Base-by-base conservation (phyloP, 1,284 basidiomycete genomes). In the Austroboletus novae-zelandiae region DNA sequence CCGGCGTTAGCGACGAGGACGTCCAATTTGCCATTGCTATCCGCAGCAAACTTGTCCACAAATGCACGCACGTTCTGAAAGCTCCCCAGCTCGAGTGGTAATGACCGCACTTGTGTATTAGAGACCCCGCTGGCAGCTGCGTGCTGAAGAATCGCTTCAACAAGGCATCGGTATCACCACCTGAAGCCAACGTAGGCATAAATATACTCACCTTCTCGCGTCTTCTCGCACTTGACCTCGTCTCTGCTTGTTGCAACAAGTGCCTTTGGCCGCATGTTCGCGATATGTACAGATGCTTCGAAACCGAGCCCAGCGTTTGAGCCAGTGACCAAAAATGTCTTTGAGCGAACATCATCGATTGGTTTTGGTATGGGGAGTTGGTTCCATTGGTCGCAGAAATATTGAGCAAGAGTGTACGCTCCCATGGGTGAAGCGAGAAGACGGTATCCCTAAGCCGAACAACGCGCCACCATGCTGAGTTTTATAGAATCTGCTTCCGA, bases 281-380 rank as follows among this genome's bases (percentile, higher is more conserved):
- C 55, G 18, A 70, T 47, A 37, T 64, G 56, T 15, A 59, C 50
- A 1, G 62, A 60, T 11, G 67, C 59, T 41, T 68, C 67, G n/a
- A 67, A 55, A 14, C 67, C 67, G 17, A 69, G 46, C 18, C 69
- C 67, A 25, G 57, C 55, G 40, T 70, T 69, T 14, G 63, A 56
- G 27, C 69, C 67, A n/a, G 56, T 60, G 17, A 70, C 51, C 23
- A 69, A 29, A 18, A 67, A 48, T 8, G 63, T 62, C 47, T 60
- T 64, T 4, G 51, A 47, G 15, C 47, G 44, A 32, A 68, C 50
- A 45, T 61, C 58, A 1, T 47, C 56, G 10, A 55, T 47, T 32
- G 49, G 40, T 37, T 25, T 43, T 15, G 50, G 44, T 17, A 45
- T 53, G 14, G 61, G 61, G 18, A 56, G 31, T 32, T 13, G 40